Percentiles rank a stretch among this genome's conserved stretches.
Evolutionary conservation across 208 protist genomes (phyloP).

Genomic region (Leishmania tropica): DNA sequence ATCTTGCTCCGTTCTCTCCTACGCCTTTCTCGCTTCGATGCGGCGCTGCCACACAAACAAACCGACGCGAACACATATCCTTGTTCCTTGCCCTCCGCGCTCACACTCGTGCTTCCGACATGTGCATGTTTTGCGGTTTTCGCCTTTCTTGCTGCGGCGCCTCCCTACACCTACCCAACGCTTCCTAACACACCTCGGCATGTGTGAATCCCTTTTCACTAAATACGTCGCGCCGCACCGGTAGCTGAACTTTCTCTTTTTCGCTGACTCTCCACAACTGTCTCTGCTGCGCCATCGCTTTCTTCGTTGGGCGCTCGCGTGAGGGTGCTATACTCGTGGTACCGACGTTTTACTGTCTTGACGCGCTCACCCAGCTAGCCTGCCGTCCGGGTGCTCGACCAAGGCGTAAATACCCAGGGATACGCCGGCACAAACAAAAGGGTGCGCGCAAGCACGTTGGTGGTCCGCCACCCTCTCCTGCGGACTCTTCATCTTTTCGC

Average conservation of each 20-base stretch:
- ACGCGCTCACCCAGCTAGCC: neutral
- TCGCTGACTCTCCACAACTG: neutral
- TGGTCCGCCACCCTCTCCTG: neutral
- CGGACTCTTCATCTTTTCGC: neutral
- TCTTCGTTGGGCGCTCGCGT: neutral
- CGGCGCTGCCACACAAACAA: neutral
- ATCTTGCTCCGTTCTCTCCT: too few relatives aligned
- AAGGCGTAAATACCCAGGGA: neutral
- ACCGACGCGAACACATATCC: too few relatives aligned
- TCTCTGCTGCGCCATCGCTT: neutral
- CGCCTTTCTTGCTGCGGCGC: neutral
- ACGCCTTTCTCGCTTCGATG: neutral
- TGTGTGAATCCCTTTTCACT: neutral
- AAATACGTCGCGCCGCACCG: neutral
- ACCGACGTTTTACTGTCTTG: neutral
- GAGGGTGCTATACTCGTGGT: neutral
- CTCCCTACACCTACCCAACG: neutral
- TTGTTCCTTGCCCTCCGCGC: neutral
- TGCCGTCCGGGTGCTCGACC: neutral
- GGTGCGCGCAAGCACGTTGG: neutral
- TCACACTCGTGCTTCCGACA: neutral
- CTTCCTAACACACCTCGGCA: neutral
- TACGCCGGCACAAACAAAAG: neutral
- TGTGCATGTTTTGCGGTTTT: neutral
- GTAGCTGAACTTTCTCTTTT: neutral